Percentiles rank a stretch among this genome's conserved stretches.
phyloP scores from a whole-genome alignment of 495 filamentous ascomycete genomes.

The Bathelium albidoporum region DNA sequence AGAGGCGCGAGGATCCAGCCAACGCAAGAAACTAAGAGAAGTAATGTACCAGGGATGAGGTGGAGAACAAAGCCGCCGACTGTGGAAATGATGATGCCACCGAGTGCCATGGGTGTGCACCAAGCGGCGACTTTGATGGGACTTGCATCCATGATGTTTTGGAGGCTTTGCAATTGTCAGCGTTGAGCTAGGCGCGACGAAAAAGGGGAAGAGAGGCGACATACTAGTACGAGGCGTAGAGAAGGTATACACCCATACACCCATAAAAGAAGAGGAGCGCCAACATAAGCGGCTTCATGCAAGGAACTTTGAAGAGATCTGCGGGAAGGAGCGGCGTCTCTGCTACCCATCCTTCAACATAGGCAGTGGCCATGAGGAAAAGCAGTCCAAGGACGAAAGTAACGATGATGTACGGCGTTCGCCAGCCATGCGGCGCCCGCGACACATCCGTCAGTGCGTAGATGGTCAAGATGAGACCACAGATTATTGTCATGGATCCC shows the following conservation, averaged over 20 bases:
- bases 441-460: conserved; percentile 70
- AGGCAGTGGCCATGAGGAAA: conserved; percentile 48
- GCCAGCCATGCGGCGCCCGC: conserved; percentile 59
- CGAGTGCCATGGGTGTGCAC: conserved; percentile 65
- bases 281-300: conserved; percentile 56
- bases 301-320: conserved; percentile 63
- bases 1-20: conserved; percentile 55
- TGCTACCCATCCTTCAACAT: conserved; percentile 69
- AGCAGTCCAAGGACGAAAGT: conserved; percentile 50
- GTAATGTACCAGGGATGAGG: conserved; percentile 56
- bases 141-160: conserved; percentile 50
- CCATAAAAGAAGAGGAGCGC: conserved; percentile 70
- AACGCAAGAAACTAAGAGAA: conserved; percentile 57
- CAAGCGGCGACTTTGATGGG: conserved; percentile 69
- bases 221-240: conserved; percentile 74
- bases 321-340: conserved; percentile 61
- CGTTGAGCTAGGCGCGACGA: not conserved
- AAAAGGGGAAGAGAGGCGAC: conserved; percentile 19
- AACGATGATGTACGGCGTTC: conserved; percentile 58
- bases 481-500: conserved; percentile 53
- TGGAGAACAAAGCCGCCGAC: conserved; percentile 70
- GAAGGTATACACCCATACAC: conserved; percentile 58
- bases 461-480: conserved; percentile 59
- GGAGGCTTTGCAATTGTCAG: conserved; percentile 40
- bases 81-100: conserved; percentile 61